A percentile compares a stretch with the other conserved stretches of the same genome.
Conservation (phyloP, 352 stramenopile genomes). For the Achlya hypogyna region DNA sequence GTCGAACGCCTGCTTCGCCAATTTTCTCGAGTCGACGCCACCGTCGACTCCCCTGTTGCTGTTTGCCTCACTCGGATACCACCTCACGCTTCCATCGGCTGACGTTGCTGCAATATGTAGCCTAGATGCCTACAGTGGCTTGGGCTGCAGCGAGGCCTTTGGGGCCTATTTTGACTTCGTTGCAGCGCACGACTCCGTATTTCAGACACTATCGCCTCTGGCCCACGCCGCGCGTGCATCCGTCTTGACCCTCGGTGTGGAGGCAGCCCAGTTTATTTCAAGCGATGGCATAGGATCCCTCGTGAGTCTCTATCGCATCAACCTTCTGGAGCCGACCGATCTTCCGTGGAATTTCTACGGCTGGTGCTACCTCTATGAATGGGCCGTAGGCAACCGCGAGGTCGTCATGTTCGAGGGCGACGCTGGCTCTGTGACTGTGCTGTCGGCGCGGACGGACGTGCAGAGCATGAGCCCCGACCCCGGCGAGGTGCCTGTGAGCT, state of each 20-base stretch:
- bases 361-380: constrained; percentile 9
- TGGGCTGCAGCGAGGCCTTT: not conserved
- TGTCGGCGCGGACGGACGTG: not conserved
- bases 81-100: not conserved
- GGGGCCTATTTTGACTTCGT: not conserved
- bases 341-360: constrained; percentile 1
- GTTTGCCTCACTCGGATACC: not conserved
- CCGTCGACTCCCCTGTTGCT: not conserved
- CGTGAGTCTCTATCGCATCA: not conserved
- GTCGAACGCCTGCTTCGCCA: not conserved
- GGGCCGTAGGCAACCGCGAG: constrained; percentile 1
- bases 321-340: not conserved
- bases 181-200: not conserved
- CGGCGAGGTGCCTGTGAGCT: not conserved
- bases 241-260: not conserved
- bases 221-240: not conserved
- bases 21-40: not conserved
- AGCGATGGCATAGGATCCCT: not conserved
- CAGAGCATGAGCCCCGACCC: not conserved
- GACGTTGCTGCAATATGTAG: not conserved
- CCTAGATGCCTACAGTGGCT: not conserved
- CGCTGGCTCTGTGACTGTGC: not conserved
- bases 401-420: constrained; percentile 14
- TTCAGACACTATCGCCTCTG: not conserved
- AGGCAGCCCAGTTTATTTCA: not conserved